A percentile compares a stretch with the other conserved stretches of the same genome.
phyloP scores from a whole-genome alignment of 441 rosid genomes.

The Populus trichocarpa region DNA sequence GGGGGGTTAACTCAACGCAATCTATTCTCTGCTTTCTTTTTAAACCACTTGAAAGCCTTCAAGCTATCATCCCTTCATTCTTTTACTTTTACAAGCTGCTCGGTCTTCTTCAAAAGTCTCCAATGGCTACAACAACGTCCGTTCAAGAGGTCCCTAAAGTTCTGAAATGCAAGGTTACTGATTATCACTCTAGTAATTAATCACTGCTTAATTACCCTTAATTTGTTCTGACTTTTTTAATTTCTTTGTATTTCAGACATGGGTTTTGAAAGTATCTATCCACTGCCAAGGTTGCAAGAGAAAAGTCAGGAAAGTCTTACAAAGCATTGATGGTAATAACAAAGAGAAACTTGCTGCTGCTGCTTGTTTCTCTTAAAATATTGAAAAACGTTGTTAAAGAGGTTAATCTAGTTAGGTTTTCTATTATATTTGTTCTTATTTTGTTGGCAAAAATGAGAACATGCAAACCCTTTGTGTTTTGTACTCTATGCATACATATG shows the following conservation, averaged over 20 bases:
- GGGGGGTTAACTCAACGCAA: neutral
- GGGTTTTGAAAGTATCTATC: slow-evolving; percentile 57
- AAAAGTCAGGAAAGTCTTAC: slow-evolving; percentile 60
- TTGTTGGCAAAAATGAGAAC: neutral
- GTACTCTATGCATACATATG: neutral
- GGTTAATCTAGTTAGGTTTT: neutral
- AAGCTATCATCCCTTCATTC: neutral
- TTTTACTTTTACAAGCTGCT: neutral
- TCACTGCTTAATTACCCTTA: neutral
- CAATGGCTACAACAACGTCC: slow-evolving; percentile 17
- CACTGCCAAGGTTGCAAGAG: slow-evolving; percentile 77
- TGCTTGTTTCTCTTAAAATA: neutral
- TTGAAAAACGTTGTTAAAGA: neutral
- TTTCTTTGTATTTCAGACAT: slow-evolving; percentile 40
- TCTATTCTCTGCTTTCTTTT: neutral
- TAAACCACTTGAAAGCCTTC: neutral
- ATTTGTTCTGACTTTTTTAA: neutral
- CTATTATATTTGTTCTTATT: neutral
- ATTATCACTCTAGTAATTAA: neutral
- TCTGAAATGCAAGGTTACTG: slow-evolving; percentile 20
- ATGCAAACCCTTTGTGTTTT: neutral
- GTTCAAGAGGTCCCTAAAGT: slow-evolving; percentile 9
- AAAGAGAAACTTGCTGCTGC: neutral
- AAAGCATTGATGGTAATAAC: slow-evolving; percentile 47
- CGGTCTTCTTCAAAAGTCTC: neutral